Percentiles rank a stretch among this genome's conserved stretches.
phyloP scores from a whole-genome alignment of 1,284 basidiomycete species.

The Leccinum solheimii region DNA sequence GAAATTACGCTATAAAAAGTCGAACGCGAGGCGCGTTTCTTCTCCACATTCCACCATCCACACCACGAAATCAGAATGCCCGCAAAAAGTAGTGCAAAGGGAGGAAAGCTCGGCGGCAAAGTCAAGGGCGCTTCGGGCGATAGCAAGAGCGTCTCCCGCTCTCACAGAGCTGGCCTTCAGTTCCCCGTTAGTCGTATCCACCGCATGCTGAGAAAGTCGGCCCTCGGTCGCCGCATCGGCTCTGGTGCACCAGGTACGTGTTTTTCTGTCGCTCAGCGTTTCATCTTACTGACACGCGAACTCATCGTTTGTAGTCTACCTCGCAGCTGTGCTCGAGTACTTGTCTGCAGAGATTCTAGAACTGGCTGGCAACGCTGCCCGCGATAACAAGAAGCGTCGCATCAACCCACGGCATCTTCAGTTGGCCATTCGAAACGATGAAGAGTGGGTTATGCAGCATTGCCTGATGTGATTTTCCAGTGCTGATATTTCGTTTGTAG shows the following conservation, averaged over 20 bases:
- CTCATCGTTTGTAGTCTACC: slow-evolving; percentile 52
- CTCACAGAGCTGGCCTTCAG: slow-evolving; percentile 82
- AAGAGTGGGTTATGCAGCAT: slow-evolving; percentile 54
- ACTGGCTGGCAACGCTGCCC: slow-evolving; percentile 70
- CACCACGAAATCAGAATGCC: slow-evolving; percentile 22
- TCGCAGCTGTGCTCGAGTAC: slow-evolving; percentile 74
- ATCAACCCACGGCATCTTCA: slow-evolving; percentile 88
- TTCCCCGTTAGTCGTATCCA: slow-evolving; percentile 82
- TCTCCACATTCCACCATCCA: slow-evolving; percentile 1
- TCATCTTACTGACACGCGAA: slow-evolving; percentile 14
- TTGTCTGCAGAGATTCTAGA: slow-evolving; percentile 76
- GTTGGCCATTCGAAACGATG: slow-evolving; percentile 86
- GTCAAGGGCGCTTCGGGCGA: slow-evolving; percentile 39
- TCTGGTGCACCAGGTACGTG: slow-evolving; percentile 52
- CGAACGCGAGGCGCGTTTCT: background rate
- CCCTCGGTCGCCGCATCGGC: slow-evolving; percentile 65
- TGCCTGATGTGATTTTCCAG: background rate
- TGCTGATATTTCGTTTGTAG: slow-evolving; percentile 29
- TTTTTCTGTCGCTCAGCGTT: background rate
- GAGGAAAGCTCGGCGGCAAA: slow-evolving; percentile 53
- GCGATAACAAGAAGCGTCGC: slow-evolving; percentile 79
- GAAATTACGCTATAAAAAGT: slow-evolving; percentile 39
- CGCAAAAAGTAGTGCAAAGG: slow-evolving; percentile 45
- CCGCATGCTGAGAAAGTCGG: slow-evolving; percentile 69
- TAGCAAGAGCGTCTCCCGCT: slow-evolving; percentile 64